phyloP scores from a whole-genome alignment of 2,329 filamentous ascomycete genomes.

The Dryadomyces quercus-mongolicae region DNA sequence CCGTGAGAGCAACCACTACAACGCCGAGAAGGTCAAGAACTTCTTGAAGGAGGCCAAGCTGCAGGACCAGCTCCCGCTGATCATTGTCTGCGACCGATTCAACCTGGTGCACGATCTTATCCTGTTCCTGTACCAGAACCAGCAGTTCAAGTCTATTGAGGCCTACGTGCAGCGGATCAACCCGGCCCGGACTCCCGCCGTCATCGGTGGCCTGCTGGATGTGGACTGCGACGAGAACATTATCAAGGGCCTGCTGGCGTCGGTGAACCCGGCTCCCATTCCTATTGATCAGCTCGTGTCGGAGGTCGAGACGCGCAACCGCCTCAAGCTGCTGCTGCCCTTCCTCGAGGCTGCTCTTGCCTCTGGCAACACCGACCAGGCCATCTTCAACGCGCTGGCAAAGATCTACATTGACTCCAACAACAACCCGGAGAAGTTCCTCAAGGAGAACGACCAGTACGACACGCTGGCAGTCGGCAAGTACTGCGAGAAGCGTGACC shows the following conservation, averaged over 20 bases:
- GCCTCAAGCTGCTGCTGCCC: conserved; percentile 85
- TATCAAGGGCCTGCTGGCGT: conserved; percentile 82
- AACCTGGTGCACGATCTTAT: conserved; percentile 97
- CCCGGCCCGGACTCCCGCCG: conserved; percentile 77
- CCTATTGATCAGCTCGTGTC: conserved; percentile 89
- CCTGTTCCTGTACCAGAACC: conserved; percentile 94
- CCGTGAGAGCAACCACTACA: conserved; percentile 81
- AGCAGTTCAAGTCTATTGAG: conserved; percentile 98
- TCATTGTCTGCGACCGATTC: conserved; percentile 98
- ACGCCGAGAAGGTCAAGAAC: conserved; percentile 95
- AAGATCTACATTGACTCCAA: conserved; percentile 99
- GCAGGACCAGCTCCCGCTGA: conserved; percentile 84
- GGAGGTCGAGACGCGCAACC: conserved; percentile 92
- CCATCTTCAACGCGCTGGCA: conserved; percentile 90
- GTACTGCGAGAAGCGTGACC: conserved; percentile 98
- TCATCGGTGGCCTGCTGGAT: conserved; percentile 85
- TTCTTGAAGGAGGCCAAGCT: conserved; percentile 95
- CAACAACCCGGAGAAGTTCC: conserved; percentile 93
- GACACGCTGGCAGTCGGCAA: conserved; percentile 87
- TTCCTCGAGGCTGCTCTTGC: conserved; percentile 91
- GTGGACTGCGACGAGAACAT: conserved; percentile 95
- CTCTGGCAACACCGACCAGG: conserved; percentile 87
- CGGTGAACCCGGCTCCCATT: conserved; percentile 72
- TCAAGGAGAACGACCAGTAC: conserved; percentile 95
- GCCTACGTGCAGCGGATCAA: conserved; percentile 97